phyloP scores from a whole-genome alignment of 2,329 filamentous ascomycete genomes.

The Zarea fungicola region DNA sequence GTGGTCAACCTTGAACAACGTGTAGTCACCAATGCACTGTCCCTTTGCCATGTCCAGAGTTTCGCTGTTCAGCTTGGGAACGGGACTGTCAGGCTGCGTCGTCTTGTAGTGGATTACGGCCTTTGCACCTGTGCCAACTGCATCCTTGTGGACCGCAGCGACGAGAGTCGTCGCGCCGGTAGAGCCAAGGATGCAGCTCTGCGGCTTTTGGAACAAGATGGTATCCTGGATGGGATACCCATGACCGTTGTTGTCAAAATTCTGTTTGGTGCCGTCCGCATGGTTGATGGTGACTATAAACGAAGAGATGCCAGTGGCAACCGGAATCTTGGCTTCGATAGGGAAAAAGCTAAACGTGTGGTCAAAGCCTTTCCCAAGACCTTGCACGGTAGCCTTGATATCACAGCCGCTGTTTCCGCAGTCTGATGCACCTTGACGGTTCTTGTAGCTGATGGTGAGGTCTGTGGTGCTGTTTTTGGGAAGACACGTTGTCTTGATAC shows the following conservation, averaged over 20 bases:
- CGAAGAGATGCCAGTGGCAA: constrained; percentile 56
- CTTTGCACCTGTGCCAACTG: constrained; percentile 34
- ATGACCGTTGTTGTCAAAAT: constrained; percentile 53
- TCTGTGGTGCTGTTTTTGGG: constrained; percentile 37
- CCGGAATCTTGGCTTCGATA: constrained; percentile 45
- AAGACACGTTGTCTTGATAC: constrained; percentile 48
- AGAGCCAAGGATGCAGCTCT: constrained; percentile 48
- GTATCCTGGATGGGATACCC: constrained; percentile 50
- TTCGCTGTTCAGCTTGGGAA: constrained; percentile 35
- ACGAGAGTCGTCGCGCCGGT: constrained; percentile 39
- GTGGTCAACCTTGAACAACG: constrained; percentile 39
- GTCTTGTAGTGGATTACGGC: constrained; percentile 41
- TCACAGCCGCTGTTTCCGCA: constrained; percentile 39
- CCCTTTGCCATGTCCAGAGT: constrained; percentile 37
- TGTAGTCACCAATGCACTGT: constrained; percentile 42
- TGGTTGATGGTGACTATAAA: constrained; percentile 50
- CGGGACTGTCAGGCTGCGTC: constrained; percentile 34
- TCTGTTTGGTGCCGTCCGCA: constrained; percentile 39
- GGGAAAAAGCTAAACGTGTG: constrained; percentile 54
- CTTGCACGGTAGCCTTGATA: constrained; percentile 41
- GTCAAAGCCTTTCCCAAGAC: constrained; percentile 51
- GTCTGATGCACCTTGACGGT: constrained; percentile 44
- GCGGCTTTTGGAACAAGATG: constrained; percentile 49
- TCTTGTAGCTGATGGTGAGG: constrained; percentile 51
- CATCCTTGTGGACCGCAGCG: constrained; percentile 46